Evolutionary conservation across 2,329 filamentous ascomycete species (phyloP).

Genomic region (Tolypocladium capitatum): DNA sequence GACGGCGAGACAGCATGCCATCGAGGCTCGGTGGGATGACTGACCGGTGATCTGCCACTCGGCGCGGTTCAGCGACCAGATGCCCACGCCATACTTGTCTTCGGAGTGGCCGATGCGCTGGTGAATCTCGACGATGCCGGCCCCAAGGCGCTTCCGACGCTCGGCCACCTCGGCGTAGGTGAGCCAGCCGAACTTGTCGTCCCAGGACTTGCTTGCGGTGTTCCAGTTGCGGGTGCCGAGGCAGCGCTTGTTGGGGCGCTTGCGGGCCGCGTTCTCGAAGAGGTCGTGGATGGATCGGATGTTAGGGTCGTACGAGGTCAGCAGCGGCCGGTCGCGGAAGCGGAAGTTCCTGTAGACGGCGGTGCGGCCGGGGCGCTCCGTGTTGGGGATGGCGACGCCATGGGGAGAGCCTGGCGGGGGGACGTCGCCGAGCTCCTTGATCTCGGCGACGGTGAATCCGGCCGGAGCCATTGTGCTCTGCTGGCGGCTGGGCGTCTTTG

Average conservation of each 20-base stretch:
- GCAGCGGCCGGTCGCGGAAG: slow-evolving; percentile 55
- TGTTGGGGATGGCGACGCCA: slow-evolving; percentile 63
- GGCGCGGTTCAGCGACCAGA: slow-evolving; percentile 76
- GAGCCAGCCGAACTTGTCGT: slow-evolving; percentile 68
- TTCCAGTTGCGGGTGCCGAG: slow-evolving; percentile 76
- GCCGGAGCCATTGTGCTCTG: slow-evolving; percentile 17
- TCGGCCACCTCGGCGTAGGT: slow-evolving; percentile 68
- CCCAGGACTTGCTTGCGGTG: slow-evolving; percentile 55
- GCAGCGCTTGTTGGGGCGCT: slow-evolving; percentile 54
- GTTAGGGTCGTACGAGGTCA: slow-evolving; percentile 59
- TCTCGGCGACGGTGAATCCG: slow-evolving; percentile 23
- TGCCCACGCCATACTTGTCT: slow-evolving; percentile 59
- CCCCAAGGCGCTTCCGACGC: slow-evolving; percentile 73
- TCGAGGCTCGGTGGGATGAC: slow-evolving; percentile 22
- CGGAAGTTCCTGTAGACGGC: slow-evolving; percentile 75
- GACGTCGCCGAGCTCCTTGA: slow-evolving; percentile 41
- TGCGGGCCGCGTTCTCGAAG: slow-evolving; percentile 56
- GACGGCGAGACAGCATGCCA: no score
- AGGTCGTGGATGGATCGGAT: slow-evolving; percentile 64
- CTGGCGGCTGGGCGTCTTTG: not conserved
- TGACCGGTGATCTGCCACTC: slow-evolving; percentile 76
- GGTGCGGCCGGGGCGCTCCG: slow-evolving; percentile 58
- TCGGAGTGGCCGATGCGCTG: slow-evolving; percentile 50
- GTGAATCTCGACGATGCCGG: slow-evolving; percentile 73
- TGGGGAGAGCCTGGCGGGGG: slow-evolving; percentile 69